Percentiles rank a stretch among this genome's conserved stretches.
Evolutionary conservation across 2,329 filamentous ascomycete genomes (phyloP).

Genomic region (Davidsoniella australis): DNA sequence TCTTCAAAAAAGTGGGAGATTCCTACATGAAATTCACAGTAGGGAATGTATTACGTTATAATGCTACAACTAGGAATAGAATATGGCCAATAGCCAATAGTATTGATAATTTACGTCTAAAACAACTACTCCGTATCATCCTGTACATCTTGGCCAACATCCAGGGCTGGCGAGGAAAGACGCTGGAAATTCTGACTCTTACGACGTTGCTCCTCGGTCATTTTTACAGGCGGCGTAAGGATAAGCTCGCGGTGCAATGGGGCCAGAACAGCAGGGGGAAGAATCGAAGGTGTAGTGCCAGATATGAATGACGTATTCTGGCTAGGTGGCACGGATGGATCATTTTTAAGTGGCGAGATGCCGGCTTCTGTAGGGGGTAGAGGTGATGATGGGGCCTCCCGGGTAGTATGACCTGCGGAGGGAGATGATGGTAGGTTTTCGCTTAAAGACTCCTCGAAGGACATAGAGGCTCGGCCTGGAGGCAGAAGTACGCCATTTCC

Average conservation of each 20-base stretch:
- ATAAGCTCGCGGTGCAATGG: slow-evolving; percentile 40
- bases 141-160: slow-evolving; percentile 5
- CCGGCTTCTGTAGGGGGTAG: slow-evolving; percentile 26
- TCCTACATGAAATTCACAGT: too few species aligned
- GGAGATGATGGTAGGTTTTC: slow-evolving; percentile 8
- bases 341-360: slow-evolving; percentile 35
- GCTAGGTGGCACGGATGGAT: slow-evolving; percentile 23
- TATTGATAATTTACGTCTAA: too few species aligned
- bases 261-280: slow-evolving; percentile 38
- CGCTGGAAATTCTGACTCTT: slow-evolving; percentile 10
- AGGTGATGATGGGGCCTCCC: slow-evolving; percentile 10
- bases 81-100: too few species aligned
- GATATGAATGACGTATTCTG: slow-evolving; percentile 14
- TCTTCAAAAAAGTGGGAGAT: too few species aligned
- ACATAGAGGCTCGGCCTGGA: slow-evolving; percentile 9
- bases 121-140: background rate
- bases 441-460: slow-evolving; percentile 11
- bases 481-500: slow-evolving; percentile 10
- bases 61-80: background rate
- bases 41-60: too few species aligned
- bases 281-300: slow-evolving; percentile 29
- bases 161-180: slow-evolving; percentile 2
- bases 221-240: slow-evolving; percentile 43
- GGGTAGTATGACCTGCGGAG: slow-evolving; percentile 1
- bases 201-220: slow-evolving; percentile 19